These are phyloP conservation scores for Inosperma sp. DNA, from an alignment of 768 basidiomycete species.

Conservation along the genomic window DNA sequence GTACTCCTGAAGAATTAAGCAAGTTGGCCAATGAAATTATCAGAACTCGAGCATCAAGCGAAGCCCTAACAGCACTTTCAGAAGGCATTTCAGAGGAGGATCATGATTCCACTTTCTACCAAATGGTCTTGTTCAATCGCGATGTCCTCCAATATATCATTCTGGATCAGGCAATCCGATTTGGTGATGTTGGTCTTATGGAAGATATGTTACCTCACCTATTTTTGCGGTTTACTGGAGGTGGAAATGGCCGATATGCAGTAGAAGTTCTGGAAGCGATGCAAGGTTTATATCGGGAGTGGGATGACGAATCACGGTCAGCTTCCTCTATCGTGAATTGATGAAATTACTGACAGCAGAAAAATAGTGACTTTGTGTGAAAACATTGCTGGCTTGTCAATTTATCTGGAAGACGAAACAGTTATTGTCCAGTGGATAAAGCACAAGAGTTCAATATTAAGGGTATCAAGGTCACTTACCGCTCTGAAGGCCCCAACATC, in stretches of 20 bases:
- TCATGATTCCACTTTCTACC: slow-evolving; percentile 23
- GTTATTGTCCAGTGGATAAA: slow-evolving; percentile 28
- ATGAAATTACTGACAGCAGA: too few species aligned
- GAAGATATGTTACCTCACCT: slow-evolving; percentile 29
- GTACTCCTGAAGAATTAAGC: slow-evolving; percentile 24
- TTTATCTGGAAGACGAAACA: slow-evolving; percentile 19
- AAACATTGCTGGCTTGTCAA: slow-evolving; percentile 32
- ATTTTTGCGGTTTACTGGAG: slow-evolving; percentile 31
- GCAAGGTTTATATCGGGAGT: slow-evolving; percentile 28
- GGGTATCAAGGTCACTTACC: slow-evolving; percentile 34
- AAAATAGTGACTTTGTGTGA: slow-evolving; percentile 27
- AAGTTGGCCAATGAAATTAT: slow-evolving; percentile 27
- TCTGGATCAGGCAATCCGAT: slow-evolving; percentile 31
- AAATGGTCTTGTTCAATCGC: slow-evolving; percentile 33
- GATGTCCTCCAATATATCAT: slow-evolving; percentile 36
- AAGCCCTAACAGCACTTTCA: slow-evolving; percentile 21
- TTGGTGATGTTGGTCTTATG: slow-evolving; percentile 36
- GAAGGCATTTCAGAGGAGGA: slow-evolving; percentile 13
- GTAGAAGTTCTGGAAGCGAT: slow-evolving; percentile 32
- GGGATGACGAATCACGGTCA: slow-evolving; percentile 28
- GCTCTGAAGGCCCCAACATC: slow-evolving; percentile 29
- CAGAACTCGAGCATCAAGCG: slow-evolving; percentile 26
- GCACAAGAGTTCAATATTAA: slow-evolving; percentile 35
- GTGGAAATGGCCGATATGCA: slow-evolving; percentile 32
- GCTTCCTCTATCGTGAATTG: too few species aligned